Base-by-base conservation (phyloP, 2,329 filamentous ascomycete species). In the Didymosphaeria variabile region DNA sequence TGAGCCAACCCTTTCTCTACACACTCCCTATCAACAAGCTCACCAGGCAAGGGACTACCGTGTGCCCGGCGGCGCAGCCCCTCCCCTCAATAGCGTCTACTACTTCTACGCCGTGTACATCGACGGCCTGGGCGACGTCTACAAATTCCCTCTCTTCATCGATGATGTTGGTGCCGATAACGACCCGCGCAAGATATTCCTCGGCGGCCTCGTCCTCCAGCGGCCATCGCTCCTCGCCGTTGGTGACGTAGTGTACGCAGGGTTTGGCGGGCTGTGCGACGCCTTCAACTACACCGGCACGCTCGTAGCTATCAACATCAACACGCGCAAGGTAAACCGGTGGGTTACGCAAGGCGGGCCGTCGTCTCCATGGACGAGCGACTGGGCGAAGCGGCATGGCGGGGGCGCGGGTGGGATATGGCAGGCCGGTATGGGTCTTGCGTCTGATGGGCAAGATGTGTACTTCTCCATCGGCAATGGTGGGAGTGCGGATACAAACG, bases 211-310 rank as follows among this genome's bases (percentile, higher is more conserved):
- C 4, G 79, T 85, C 40, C 79, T 85, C 34, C 85, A 87, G 66
- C 78, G 84, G 8, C 83, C 85, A 0, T 81, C 78, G 3, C 70
- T 87, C 13, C 74, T 82, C 1, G 75, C 83, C 26, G 72, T 82
- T 0, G 82, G 82, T 1, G 77, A 81, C 54, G 80, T 78, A 46
- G 74, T 87, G 6, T 86, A 86, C 57, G 83, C 80, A 0, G 84
- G 79, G 0, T 87, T 87, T 61, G 85, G 84, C 0, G 85, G 84
- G 10, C 82, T 87, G 62, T 87, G 85, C 53, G 85, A 86, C 26
- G 79, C 83, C 58, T 87, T 83, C 70, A 85, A 87, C 67, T 86
- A 86, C 62, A 86, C 84, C 1, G 67, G 68, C n/a, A 58, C 58
- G 2, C 32, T 70, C n/a, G 63, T 70, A 1, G 63, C 67, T 26